These are phyloP conservation scores for Dunaliella sp. DNA, from an alignment of 139 green algal species.

Conservation along the genomic window DNA sequence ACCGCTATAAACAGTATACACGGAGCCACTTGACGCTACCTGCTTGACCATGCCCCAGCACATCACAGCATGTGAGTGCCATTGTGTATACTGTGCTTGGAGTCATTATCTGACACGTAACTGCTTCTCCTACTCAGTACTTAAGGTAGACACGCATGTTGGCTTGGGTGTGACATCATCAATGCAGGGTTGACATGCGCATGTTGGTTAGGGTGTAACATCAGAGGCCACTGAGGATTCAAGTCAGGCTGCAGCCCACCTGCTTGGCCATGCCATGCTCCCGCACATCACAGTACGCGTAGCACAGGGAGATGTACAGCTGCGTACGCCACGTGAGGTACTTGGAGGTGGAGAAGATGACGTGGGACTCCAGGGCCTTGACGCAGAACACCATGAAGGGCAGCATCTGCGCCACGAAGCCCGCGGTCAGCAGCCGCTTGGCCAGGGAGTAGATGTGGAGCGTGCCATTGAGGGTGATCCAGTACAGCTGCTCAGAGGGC, in stretches of 20 bases:
- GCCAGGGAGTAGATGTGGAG: slow-evolving; percentile 42
- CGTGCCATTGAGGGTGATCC: slow-evolving; percentile 52
- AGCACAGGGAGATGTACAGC: slow-evolving; percentile 38
- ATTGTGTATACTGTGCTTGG: no score
- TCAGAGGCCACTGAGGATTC: background rate
- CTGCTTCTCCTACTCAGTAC: no score
- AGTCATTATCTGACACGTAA: no score
- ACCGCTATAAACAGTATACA: no score
- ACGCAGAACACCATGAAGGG: slow-evolving; percentile 49
- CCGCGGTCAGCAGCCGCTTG: slow-evolving; percentile 39
- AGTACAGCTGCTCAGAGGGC: slow-evolving; percentile 50
- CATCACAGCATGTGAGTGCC: no score
- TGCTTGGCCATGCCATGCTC: slow-evolving; percentile 13
- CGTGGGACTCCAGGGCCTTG: slow-evolving; percentile 45
- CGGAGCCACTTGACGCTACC: no score
- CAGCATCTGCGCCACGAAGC: slow-evolving; percentile 47
- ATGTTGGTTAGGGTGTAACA: no score
- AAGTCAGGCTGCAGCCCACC: background rate
- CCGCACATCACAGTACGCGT: slow-evolving; percentile 23
- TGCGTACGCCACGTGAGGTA: slow-evolving; percentile 56
- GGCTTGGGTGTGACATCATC: no score
- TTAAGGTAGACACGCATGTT: no score
- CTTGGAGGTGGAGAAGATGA: slow-evolving; percentile 41
- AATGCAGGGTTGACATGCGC: no score
- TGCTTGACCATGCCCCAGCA: no score